These are phyloP conservation scores for Vachellia collinsii DNA, from an alignment of 306 rosid species.

Conservation along the genomic window DNA sequence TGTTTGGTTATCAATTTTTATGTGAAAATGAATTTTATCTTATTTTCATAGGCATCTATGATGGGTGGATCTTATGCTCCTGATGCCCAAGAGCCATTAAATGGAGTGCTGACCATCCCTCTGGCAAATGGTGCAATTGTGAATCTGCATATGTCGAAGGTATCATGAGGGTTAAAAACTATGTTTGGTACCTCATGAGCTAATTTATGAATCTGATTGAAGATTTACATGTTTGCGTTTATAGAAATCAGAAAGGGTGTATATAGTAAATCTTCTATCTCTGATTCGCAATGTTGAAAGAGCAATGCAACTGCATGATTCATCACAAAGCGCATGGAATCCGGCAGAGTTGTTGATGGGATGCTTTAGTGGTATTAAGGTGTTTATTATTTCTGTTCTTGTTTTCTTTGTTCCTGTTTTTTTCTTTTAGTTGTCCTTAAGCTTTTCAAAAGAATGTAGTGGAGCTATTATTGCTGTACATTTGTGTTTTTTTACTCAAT, in stretches of 20 bases:
- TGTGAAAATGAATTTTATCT: conserved; percentile 30
- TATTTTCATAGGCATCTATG: conserved; percentile 70
- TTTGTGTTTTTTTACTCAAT: not conserved
- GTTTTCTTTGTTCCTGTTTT: conserved; percentile 21
- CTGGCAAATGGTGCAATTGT: conserved; percentile 57
- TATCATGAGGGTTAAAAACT: conserved; percentile 34
- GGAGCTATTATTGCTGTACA: not conserved
- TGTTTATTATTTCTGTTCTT: conserved; percentile 25
- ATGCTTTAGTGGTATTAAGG: conserved; percentile 73
- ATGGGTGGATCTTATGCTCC: conserved; percentile 80
- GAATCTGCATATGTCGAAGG: conserved; percentile 82
- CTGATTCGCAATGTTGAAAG: conserved; percentile 59
- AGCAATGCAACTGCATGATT: conserved; percentile 71
- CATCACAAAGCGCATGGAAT: conserved; percentile 44
- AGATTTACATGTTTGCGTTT: conserved; percentile 32
- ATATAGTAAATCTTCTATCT: conserved; percentile 53
- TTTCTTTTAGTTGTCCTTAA: conserved; percentile 10
- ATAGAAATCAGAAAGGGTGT: conserved; percentile 77
- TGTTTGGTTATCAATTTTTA: conserved; percentile 21
- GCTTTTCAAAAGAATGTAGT: not conserved
- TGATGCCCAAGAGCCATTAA: conserved; percentile 56
- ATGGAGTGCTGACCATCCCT: conserved; percentile 76
- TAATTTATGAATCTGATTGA: conserved; percentile 36
- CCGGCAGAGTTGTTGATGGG: conserved; percentile 89
- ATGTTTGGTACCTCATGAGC: conserved; percentile 15